Conservation (phyloP, 805 yeast species). For the Clavispora vitiphila region DNA sequence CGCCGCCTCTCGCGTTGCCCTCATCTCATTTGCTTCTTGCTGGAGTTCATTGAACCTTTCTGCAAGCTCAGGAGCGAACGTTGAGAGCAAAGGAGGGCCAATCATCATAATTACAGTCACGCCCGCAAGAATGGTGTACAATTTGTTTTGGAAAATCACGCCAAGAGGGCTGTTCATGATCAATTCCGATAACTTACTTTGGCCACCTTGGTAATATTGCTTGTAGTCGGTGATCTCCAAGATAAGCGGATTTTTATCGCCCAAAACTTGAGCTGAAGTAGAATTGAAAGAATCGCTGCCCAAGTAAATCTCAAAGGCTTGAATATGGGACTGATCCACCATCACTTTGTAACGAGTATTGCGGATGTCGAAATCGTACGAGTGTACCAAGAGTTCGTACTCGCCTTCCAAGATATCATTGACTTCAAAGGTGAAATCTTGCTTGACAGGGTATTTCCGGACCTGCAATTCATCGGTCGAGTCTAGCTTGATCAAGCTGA, state of each 20-base stretch:
- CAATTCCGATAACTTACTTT: constrained; percentile 27
- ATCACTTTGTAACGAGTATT: constrained; percentile 22
- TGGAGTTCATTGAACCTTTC: constrained; percentile 22
- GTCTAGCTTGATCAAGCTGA: constrained; percentile 16
- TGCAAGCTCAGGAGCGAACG: constrained; percentile 35
- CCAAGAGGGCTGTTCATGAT: constrained; percentile 39
- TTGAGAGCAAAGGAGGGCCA: constrained; percentile 28
- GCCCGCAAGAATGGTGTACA: constrained; percentile 31
- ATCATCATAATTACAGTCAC: constrained; percentile 24
- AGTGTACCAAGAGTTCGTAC: constrained; percentile 28
- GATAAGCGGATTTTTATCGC: constrained; percentile 15
- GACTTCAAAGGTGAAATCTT: constrained; percentile 23
- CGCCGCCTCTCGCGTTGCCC: not conserved
- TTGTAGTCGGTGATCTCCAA: constrained; percentile 19
- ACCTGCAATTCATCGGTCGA: not conserved
- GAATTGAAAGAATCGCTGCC: constrained; percentile 13
- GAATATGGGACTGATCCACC: constrained; percentile 18
- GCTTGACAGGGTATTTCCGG: constrained; percentile 13
- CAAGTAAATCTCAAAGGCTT: constrained; percentile 21
- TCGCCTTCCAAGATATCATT: constrained; percentile 24
- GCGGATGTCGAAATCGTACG: constrained; percentile 31
- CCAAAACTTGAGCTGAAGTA: constrained; percentile 14
- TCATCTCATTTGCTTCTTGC: constrained; percentile 1
- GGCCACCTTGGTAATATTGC: constrained; percentile 31
- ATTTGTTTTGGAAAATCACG: constrained; percentile 30